Conservation (phyloP, 192 early-diverging fungal species). For the Thoreauomyces humboldtii region DNA sequence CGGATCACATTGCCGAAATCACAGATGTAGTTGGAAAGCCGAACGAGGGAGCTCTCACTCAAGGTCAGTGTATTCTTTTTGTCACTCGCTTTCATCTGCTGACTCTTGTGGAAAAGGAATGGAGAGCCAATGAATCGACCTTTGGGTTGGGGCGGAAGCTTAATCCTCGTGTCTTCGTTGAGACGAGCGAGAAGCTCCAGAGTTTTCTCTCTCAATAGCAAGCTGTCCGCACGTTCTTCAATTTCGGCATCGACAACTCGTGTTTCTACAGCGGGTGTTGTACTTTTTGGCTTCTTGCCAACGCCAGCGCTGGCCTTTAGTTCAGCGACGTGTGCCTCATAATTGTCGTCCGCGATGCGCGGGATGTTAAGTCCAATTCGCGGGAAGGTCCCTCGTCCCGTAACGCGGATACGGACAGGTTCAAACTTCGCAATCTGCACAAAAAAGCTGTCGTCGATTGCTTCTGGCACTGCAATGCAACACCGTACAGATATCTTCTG, state of each 20-base stretch:
- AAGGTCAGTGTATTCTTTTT: constrained; percentile 33
- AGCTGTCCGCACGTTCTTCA: constrained; percentile 42
- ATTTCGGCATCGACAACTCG: constrained; percentile 28
- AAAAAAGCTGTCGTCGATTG: constrained; percentile 49
- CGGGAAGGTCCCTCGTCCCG: constrained; percentile 44
- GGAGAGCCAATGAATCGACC: constrained; percentile 46
- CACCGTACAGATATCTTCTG: constrained; percentile 47
- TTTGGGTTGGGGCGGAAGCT: constrained; percentile 20
- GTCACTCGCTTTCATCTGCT: constrained; percentile 33
- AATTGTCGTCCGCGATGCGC: constrained; percentile 26
- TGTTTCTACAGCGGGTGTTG: not conserved
- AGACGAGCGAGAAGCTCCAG: constrained; percentile 31
- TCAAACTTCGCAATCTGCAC: constrained; percentile 56
- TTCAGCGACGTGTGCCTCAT: constrained; percentile 26
- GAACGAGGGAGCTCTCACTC: constrained; percentile 42
- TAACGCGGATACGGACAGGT: constrained; percentile 43
- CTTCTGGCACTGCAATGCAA: constrained; percentile 45
- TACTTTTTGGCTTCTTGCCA: not conserved
- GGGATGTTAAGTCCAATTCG: constrained; percentile 34
- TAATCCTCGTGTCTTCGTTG: constrained; percentile 36
- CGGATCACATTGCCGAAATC: constrained; percentile 58
- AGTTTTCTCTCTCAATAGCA: constrained; percentile 42
- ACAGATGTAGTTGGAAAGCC: constrained; percentile 46
- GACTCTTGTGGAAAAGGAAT: constrained; percentile 40
- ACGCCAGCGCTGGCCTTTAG: not conserved